Base-by-base conservation (phyloP, 1,139 yeast genomes). In the Nakaseomyces nivariensis region DNA sequence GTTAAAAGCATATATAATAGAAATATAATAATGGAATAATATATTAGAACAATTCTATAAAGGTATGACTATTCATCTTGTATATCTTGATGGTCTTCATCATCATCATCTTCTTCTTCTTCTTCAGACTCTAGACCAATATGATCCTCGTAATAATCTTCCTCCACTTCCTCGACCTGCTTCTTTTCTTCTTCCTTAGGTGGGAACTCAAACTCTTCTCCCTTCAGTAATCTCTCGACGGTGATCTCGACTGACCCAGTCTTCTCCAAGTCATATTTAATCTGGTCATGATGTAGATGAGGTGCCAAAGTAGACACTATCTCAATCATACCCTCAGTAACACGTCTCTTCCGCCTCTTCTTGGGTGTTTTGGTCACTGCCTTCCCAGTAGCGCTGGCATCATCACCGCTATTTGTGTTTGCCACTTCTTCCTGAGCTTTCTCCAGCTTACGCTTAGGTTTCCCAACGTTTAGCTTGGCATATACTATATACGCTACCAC, bases 231-330 rank as follows among this genome's bases (percentile, higher is more conserved):
- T 49, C 81, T 73, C 51, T 88, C 87, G 24, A 89, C 81, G 0
- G 97, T 89, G 9, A 69, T 75, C 64, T 87, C 92, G 1, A 90
- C 90, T 5, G 85, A 82, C 0, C 95, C 95, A 0, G 94, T 77
- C 51, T 79, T 73, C 60, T 80, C 78, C 47, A 79, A 64, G 60
- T 81, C 87, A 53, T 73, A 70, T 52, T 78, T 71, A 53, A 90
- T 87, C 64, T 86, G 95, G n/a, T 77, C 85, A 7, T 69, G 75
- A 0, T 86, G 72, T 47, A 87, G 70, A 34, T 74, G 73, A 1
- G 97, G 97, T 0, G 89, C 96, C 54, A 90, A 73, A 29, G 89
- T 79, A 58, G 82, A 87, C 1, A 90, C 97, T 0, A 86, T 82
- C 56, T 85, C 94, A 46, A 90, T 74, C 97, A 90, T 90, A 54